A percentile compares a stretch with the other conserved stretches of the same genome.
Conservation (phyloP, 495 filamentous ascomycete species). For the Neurospora sp. region DNA sequence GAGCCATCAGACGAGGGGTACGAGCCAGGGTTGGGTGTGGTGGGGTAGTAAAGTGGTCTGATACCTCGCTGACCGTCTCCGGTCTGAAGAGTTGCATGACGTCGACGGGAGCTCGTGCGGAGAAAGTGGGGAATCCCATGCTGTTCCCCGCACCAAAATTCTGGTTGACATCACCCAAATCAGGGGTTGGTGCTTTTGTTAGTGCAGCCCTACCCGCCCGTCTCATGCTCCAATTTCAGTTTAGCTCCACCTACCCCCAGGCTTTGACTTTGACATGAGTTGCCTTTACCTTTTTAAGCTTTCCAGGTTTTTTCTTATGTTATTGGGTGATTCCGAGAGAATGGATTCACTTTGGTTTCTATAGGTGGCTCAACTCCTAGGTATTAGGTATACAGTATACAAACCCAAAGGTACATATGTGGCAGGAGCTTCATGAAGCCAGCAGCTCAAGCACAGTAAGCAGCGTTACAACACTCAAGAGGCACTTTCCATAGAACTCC, state of each 20-base stretch:
- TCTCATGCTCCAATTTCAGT: not conserved
- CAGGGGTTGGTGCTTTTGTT: not conserved
- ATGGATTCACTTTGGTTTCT: no score
- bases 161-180: not conserved
- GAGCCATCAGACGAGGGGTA: not conserved
- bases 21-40: not conserved
- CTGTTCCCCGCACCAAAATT: not conserved
- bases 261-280: not conserved
- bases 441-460: not conserved
- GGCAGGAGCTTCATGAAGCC: not conserved
- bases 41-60: not conserved
- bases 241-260: not conserved
- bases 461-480: not conserved
- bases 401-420: not conserved
- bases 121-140: not conserved
- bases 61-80: not conserved
- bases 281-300: not conserved
- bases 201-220: not conserved
- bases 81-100: not conserved
- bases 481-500: not conserved
- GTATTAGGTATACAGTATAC: not conserved
- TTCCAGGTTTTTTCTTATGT: not conserved
- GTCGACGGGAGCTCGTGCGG: not conserved
- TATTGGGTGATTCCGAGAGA: not conserved
- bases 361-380: no score